Base-by-base conservation (phyloP, 2,329 filamentous ascomycete genomes). In the Penicillium janthinellum region DNA sequence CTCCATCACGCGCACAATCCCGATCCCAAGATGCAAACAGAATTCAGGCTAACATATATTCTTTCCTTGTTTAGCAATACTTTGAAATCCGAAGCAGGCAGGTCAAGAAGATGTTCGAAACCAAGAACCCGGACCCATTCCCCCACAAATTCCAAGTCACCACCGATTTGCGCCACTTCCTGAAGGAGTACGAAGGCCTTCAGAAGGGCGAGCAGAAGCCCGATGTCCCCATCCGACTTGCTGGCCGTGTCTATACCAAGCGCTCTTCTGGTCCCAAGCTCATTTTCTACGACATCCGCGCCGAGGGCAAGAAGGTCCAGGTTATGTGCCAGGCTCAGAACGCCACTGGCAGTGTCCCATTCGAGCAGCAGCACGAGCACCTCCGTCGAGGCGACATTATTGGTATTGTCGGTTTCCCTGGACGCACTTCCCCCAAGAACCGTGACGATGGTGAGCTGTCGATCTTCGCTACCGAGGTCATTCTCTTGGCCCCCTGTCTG, bases 131-230 rank as follows among this genome's bases (percentile, higher is more conserved):
- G 42, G 90, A 94, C 73, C 91, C 91, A 14, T 96, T 97, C 79
- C 95, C 95, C 7, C 94, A 99, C 88, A 90, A 90, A 84, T 98
- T 96, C 84, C 83, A 93, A 59, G 88, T 91, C 75, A 90, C 89
- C 77, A 92, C 92, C 73, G 90, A 95, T 71, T 83, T 96, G 62
- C 84, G 85, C 72, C 86, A 93, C 68, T 96, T 96, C 76, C 82
- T 90, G 70, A 83, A 88, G 69, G 86, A 96, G 57, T 96, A 90
- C 73, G 86, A 86, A 57, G 64, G 72, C 25, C 86, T 98, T 78
- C 92, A 92, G 85, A 96, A 92, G 65, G 95, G 95, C 71, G 92
- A 99, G 78, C 83, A 86, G 64, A 84, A 87, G 77, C 87, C 90
- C 77, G 88, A 92, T 61, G 87, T 88, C 75, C 83, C 87, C 71